A percentile compares a stretch with the other conserved stretches of the same genome.
phyloP scores from a whole-genome alignment of 768 basidiomycete genomes.

The Pleurotus citrinopileatus region DNA sequence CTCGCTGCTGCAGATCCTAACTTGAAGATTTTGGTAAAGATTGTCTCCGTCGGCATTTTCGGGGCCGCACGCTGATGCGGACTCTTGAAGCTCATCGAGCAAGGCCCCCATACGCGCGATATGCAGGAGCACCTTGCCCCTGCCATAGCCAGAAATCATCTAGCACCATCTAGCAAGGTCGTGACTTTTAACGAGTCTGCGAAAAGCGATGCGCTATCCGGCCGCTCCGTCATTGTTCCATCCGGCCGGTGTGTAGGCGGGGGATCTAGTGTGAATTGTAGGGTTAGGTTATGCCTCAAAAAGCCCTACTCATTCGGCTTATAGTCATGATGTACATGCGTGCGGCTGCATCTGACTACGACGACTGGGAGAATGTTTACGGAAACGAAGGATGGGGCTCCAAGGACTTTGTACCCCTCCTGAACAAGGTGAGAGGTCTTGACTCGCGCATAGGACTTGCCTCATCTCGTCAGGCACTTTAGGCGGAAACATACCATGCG shows the following conservation, averaged over 20 bases:
- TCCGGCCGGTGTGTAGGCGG: constrained; percentile 41
- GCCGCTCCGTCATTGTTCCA: constrained; percentile 28
- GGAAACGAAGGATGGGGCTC: constrained; percentile 45
- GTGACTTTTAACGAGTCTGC: constrained; percentile 33
- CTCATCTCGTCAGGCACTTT: too few species aligned
- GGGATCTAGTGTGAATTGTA: constrained; percentile 46
- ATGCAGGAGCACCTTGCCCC: constrained; percentile 37
- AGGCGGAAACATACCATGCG: constrained; percentile 39
- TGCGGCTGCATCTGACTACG: constrained; percentile 42
- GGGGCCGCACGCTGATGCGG: too few species aligned
- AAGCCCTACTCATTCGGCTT: not conserved
- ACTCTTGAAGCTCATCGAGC: constrained; percentile 45
- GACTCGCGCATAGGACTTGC: too few species aligned
- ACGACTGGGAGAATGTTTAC: constrained; percentile 39
- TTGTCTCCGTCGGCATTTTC: too few species aligned
- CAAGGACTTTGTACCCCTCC: constrained; percentile 36
- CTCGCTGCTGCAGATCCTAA: constrained; percentile 50
- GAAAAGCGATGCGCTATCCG: constrained; percentile 25
- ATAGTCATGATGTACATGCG: constrained; percentile 37
- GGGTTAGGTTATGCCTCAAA: constrained; percentile 3
- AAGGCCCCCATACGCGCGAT: constrained; percentile 34
- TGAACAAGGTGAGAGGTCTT: constrained; percentile 33
- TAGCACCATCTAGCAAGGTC: constrained; percentile 29
- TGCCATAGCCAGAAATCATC: constrained; percentile 31
- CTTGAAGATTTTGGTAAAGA: constrained; percentile 56